Conservation (phyloP, 176 grass and related monocot genomes). For the Avena insularis region DNA sequence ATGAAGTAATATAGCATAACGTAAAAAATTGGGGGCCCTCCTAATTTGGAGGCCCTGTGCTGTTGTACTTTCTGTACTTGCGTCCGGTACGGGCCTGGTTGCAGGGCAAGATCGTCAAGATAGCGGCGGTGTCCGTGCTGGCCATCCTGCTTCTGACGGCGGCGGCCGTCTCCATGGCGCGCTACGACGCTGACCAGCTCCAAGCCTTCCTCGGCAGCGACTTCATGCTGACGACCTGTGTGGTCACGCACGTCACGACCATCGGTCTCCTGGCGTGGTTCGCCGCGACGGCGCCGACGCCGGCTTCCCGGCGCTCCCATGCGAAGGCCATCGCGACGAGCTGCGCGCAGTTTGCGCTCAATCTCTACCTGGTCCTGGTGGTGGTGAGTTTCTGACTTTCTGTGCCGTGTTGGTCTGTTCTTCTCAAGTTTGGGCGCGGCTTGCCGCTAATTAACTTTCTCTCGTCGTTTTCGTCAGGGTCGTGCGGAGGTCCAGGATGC, state of each 20-base stretch:
- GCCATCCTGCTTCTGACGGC: neutral
- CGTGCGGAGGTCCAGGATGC: neutral
- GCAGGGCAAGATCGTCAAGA: neutral
- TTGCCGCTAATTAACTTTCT: neutral
- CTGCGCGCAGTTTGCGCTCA: neutral
- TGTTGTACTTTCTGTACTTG: too few species aligned
- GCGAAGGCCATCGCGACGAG: neutral
- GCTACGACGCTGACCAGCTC: too few species aligned
- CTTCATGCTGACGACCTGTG: neutral
- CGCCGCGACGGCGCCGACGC: neutral
- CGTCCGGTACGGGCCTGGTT: too few species aligned
- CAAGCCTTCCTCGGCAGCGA: neutral
- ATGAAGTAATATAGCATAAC: too few species aligned
- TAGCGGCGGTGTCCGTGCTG: neutral
- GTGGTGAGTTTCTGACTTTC: neutral
- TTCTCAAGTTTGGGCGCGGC: neutral
- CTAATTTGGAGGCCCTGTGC: too few species aligned
- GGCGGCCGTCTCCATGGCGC: neutral
- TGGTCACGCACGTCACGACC: neutral
- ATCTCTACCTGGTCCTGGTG: neutral
- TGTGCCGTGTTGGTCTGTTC: neutral
- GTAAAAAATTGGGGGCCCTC: too few species aligned
- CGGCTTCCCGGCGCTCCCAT: neutral
- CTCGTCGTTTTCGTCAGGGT: neutral
- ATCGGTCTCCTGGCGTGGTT: neutral